Base-by-base conservation (phyloP, 768 basidiomycete genomes). In the Pisolithus orientalis region DNA sequence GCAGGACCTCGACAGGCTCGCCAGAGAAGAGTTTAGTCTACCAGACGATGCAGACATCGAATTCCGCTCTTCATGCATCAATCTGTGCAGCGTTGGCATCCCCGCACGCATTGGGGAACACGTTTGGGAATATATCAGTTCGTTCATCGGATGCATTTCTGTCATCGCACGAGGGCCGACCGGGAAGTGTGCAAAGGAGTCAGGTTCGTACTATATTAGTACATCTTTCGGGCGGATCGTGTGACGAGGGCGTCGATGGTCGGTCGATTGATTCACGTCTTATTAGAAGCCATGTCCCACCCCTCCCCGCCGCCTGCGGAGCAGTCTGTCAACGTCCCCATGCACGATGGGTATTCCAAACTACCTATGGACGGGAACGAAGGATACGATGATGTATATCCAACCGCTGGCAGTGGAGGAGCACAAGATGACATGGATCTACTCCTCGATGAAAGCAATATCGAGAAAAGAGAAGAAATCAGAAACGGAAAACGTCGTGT, bases 131-230 rank as follows among this genome's bases (percentile, higher is more conserved):
- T 50, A 54, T 0, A 5, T 67, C 1, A 47, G 51, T 13, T 43
- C 54, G 5, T 56, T 47, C 47, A 63, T 67, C 24, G 65, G 65
- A 4, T 67, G 65, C 10, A 54, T 54, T 39, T 58, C 53, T 4
- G 58, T 66, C 42, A 45, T 47, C 13, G 44, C 27, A 29, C 42
- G 42, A 4, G 10, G 13, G 21, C 42, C 42, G 0, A 45, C 27
- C 9, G 14, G 14, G 27, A 25, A 45, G 3, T 11, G 0, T 31
- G 44, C 25, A 28, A 25, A 24, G 14, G 27, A 25, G 8, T 45
- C 44, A 45, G 27, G 44, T 45, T 27, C n/a, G 44, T 45, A 25
- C 40, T 8, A 17, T 42, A 6, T 42, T 6, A 11, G 3, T 5
- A n/a, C 16, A n/a, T 40, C 39, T 32, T 11, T 49, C 39, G 51